Base-by-base conservation (phyloP, 768 basidiomycete genomes). In the Suillus alpinus region DNA sequence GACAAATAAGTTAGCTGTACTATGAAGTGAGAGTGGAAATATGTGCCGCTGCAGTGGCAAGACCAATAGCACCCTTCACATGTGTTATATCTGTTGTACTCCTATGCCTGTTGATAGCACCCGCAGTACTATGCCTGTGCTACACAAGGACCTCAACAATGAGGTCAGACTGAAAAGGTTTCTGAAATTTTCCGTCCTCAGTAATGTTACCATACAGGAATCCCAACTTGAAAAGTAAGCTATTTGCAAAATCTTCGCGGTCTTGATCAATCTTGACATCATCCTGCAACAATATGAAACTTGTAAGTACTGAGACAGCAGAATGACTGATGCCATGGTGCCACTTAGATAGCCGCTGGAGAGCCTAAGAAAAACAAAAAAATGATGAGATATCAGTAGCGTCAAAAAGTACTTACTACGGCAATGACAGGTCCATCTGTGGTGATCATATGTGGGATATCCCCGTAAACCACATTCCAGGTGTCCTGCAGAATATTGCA, bases 321-420 rank as follows among this genome's bases (percentile, higher is more conserved):
- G 59, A 46, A 14, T 49, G 55, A 13, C 59, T 26, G 13, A 63
- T 41, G 23, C 51, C 13, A 29, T 34, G 57, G 18, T 50, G 34
- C 63, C 63, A 63, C 58, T 63, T 49, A 26, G 47, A 20, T 9
- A 63, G 20, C 20, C 50, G 41, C 40, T 60, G 63, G 6, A 16
- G 34, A 12, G 31, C 40, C 59, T 63, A 37, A 23, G 26, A 53
- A 43, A 18, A 23, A 61, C 8, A 36, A 3, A 32, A 29, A 41
- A 37, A 8, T 8, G 34, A 37, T 49, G 20, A 57, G 18, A 16
- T 46, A 57, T 9, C 14, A 60, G 47, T 51, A 37, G 12, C 36
- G 12, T 13, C 36, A 37, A 37, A 37, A 37, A 12, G 2, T 10
- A 37, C 36, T 13, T 60, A 63, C 59, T 8, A 63, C 10, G 7